phyloP scores from a whole-genome alignment of 2,329 filamentous ascomycete species.

The Cladosporium velox region DNA sequence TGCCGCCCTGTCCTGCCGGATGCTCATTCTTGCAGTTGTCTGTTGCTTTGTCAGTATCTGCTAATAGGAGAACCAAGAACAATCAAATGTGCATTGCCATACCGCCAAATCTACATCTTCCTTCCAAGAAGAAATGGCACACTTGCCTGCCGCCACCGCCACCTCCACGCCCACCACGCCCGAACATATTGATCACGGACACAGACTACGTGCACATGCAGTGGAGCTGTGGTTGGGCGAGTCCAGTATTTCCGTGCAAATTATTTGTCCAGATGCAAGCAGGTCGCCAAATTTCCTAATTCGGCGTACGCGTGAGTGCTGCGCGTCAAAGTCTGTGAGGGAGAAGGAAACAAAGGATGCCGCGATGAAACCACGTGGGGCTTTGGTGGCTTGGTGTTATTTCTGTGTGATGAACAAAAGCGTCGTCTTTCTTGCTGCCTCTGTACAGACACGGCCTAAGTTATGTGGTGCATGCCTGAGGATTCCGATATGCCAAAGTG shows the following conservation, averaged over 20 bases:
- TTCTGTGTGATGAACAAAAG: background rate
- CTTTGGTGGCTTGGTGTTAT: background rate
- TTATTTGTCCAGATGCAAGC: background rate
- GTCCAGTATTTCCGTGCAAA: background rate
- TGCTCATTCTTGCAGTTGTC: conserved; percentile 63
- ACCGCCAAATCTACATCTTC: conserved; percentile 67
- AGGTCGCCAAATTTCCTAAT: conserved; percentile 7
- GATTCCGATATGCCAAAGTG: conserved; percentile 1
- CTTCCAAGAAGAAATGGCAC: conserved; percentile 67
- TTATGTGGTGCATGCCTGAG: background rate
- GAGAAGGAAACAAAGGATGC: background rate
- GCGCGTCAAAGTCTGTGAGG: background rate
- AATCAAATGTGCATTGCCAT: conserved; percentile 29
- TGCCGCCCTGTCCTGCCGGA: conserved; percentile 42
- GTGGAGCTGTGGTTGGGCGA: background rate
- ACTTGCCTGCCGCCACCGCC: conserved; percentile 36
- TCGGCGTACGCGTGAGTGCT: conserved; percentile 13
- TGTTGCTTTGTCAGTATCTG: conserved; percentile 33
- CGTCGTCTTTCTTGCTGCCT: background rate
- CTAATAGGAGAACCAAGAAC: background rate
- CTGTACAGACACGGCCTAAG: background rate
- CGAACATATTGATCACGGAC: conserved; percentile 4
- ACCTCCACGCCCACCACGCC: conserved; percentile 13
- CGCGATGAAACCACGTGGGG: background rate
- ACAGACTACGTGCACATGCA: conserved; percentile 10